Evolutionary conservation across 176 grass and related monocot genomes (phyloP).

Genomic region (Olyra latifolia): DNA sequence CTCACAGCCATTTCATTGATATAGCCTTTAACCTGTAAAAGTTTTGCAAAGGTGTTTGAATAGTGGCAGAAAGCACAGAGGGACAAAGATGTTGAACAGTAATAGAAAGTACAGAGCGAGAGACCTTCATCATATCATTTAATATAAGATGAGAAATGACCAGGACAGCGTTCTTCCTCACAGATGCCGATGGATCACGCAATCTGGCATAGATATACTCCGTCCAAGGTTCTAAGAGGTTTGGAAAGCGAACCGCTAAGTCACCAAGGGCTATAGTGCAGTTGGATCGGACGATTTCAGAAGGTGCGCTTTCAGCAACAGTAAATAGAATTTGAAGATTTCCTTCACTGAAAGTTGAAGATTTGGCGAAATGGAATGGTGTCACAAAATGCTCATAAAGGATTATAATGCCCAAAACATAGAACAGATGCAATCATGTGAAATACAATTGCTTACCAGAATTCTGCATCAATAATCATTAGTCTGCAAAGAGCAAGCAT

Average conservation of each 20-base stretch:
- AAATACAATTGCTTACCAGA: constrained; percentile 58
- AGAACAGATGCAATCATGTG: background rate
- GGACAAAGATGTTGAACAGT: background rate
- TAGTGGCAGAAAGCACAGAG: background rate
- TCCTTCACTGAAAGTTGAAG: constrained; percentile 63
- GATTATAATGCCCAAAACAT: background rate
- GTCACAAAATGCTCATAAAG: constrained; percentile 19
- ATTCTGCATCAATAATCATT: constrained; percentile 91
- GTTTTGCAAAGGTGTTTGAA: constrained; percentile 19
- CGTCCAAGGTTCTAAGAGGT: constrained; percentile 95
- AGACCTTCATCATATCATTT: constrained; percentile 99
- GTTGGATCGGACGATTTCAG: constrained; percentile 84
- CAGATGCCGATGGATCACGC: constrained; percentile 65
- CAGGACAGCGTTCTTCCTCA: constrained; percentile 93
- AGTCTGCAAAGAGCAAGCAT: constrained; percentile 95
- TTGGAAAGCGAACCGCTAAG: constrained; percentile 88
- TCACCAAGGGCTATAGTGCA: constrained; percentile 94
- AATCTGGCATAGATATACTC: constrained; percentile 87
- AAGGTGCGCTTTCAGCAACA: constrained; percentile 68
- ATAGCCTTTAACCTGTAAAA: constrained; percentile 84
- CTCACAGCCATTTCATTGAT: constrained; percentile 96
- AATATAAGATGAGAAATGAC: constrained; percentile 99
- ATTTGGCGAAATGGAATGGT: background rate
- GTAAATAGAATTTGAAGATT: constrained; percentile 97
- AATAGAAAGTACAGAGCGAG: constrained; percentile 9